Evolutionary conservation across 2,329 filamentous ascomycete species (phyloP), one percentile per base, ranked within the genome.

Genomic region (Sporothrix luriei): DNA sequence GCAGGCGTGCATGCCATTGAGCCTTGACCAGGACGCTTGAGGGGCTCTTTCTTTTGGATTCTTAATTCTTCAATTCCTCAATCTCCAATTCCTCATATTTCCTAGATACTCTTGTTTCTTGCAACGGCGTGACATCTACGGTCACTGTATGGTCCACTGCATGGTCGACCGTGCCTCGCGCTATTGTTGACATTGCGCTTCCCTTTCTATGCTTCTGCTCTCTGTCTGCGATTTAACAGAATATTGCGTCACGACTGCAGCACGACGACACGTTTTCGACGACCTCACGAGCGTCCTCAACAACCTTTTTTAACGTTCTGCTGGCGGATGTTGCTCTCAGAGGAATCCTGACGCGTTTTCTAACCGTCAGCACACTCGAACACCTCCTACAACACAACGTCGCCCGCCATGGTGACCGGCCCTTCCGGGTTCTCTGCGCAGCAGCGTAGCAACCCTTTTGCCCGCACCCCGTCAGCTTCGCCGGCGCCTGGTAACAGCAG

Each of bases 391-490:
- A 46, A 9, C 38, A 24, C 29, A 51, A 65, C 16, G n/a, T 38
- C 21, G 26, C 48, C 48, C 61, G 46, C 65, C 13, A 65, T 73
- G 67, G 40, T 57, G 54, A 38, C 64, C n/a, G 72, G 71, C 7
- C 52, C 66, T 11, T 49, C 72, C 33, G 71, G 71, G 14, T 69
- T 72, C 21, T 29, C 71, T 13, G 67, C 68, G 40, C 71, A 67
- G 68, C 33, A 61, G 78, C 91, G 93, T 76, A 91, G 88, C 78
- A 94, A 92, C 80, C 91, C 92, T 19, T 96, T 97, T 78, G 84
- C 85, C 71, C 87, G 92, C 77, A 88, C 88, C 68, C 82, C 84
- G 57, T 90, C 91, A 19, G 85, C 90, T 26, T 91, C 91, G 43
- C 86, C 90, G 54, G 84, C 69, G 1, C 62, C 68, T 65, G 84